Evolutionary conservation across 2,329 filamentous ascomycete species (phyloP), one percentile per base, ranked within the genome.

Genomic region (Leptographium wingfieldii): DNA sequence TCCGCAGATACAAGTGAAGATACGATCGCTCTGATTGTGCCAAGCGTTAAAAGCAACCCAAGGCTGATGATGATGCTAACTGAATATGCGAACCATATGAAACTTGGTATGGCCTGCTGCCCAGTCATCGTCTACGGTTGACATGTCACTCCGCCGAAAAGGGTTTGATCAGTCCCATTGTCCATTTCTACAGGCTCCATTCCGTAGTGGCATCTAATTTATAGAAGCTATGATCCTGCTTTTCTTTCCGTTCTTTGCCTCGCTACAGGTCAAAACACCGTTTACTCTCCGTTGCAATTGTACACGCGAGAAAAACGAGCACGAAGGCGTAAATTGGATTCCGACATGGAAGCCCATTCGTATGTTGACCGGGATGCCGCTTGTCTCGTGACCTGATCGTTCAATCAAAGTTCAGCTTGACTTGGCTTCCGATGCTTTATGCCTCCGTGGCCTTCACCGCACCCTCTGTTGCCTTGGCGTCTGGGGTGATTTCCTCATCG

Each of bases 401-500:
- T 31, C 16, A 12, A 52, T 19, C 33, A 7, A 16, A 19, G 27
- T 52, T 52, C 49, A 31, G 31, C n/a, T 19, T 10, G 19, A 19
- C 16, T 52, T 9, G 31, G 14, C 7, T 49, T 19, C 40, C 16
- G 7, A 22, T 27, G 22, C 7, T 35, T 22, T 56, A 38, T 5
- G 14, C 38, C 54, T 56, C 35, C 3, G 35, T 33, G n/a, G 10
- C 25, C 55, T 48, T 46, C n/a, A 25, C 53, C 22, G 43, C 51
- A 1, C n/a, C 51, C 29, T 57, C 35, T 9, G 43, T 11, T 7
- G 35, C 48, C 58, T 78, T 61, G 59, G 65, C 62, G 53, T 65
- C 76, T 6, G 10, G 29, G 25, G 43, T 25, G 69, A 77, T 77
- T 52, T 72, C 66, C 40, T 69, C 74, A 49, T 68, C 68, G 57